These are phyloP conservation scores for Phaeosphaeria sp. DNA, from an alignment of 2,329 filamentous ascomycete genomes.

Conservation along the genomic window DNA sequence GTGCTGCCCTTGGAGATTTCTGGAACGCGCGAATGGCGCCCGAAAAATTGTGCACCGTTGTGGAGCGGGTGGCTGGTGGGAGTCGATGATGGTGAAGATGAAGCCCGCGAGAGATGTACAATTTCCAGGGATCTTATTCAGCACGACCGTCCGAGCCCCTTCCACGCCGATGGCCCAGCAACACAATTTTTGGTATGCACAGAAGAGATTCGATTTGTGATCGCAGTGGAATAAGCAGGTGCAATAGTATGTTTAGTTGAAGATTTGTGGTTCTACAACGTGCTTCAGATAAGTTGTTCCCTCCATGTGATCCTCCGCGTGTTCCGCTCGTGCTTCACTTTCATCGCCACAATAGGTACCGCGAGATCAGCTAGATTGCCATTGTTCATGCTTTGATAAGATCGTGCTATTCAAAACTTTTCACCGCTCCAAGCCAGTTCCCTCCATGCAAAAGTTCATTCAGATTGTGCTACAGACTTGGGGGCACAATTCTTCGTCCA, in stretches of 20 bases:
- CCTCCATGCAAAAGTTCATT: background rate
- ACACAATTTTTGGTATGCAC: constrained; percentile 13
- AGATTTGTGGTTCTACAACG: background rate
- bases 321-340: constrained; percentile 15
- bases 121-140: constrained; percentile 15
- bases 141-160: constrained; percentile 17
- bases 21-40: constrained; percentile 30
- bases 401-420: background rate
- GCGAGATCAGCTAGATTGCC: background rate
- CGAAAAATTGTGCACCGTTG: constrained; percentile 34
- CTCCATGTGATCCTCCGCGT: constrained; percentile 9
- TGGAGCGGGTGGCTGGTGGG: constrained; percentile 34
- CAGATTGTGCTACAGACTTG: background rate
- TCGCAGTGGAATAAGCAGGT: background rate
- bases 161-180: constrained; percentile 19
- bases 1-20: constrained; percentile 28
- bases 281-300: constrained; percentile 3
- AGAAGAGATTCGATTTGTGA: constrained; percentile 1
- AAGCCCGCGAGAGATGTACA: constrained; percentile 12
- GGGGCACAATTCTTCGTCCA: constrained; percentile 1
- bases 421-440: background rate
- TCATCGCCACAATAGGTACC: constrained; percentile 8
- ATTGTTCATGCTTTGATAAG: background rate
- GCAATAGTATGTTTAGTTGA: background rate
- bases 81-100: constrained; percentile 11